Conservation (phyloP, 805 yeast species). For the Kodamaea jinghongensis region DNA sequence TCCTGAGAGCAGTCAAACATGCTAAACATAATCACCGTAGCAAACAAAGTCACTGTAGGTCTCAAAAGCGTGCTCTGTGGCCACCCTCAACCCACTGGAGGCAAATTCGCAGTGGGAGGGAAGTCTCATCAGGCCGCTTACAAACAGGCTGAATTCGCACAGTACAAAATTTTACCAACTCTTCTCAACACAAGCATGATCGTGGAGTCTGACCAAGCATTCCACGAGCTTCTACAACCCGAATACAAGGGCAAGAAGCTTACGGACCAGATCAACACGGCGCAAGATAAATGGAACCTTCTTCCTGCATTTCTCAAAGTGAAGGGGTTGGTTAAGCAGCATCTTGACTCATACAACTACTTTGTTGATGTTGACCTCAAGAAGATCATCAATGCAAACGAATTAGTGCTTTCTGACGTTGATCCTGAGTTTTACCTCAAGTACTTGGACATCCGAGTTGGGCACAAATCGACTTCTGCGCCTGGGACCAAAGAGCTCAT, state of each 20-base stretch:
- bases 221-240: slow-evolving; percentile 75
- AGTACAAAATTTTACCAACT: too few relatives aligned
- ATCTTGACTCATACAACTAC: slow-evolving; percentile 95
- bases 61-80: too few relatives aligned
- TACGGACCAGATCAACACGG: slow-evolving; percentile 85
- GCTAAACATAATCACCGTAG: too few relatives aligned
- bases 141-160: too few relatives aligned
- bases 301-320: slow-evolving; percentile 94
- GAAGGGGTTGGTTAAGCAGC: slow-evolving; percentile 95
- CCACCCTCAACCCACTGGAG: too few relatives aligned
- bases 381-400: slow-evolving; percentile 90
- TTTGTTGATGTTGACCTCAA: slow-evolving; percentile 91
- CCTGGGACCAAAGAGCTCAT: slow-evolving; percentile 55
- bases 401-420: slow-evolving; percentile 84
- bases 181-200: background rate
- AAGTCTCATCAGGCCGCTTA: too few relatives aligned
- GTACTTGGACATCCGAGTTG: slow-evolving; percentile 90
- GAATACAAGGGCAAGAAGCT: slow-evolving; percentile 81
- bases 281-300: slow-evolving; percentile 95
- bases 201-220: slow-evolving; percentile 20
- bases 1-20: too few relatives aligned
- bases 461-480: slow-evolving; percentile 62
- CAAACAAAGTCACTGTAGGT: too few relatives aligned
- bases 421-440: slow-evolving; percentile 96
- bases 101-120: too few relatives aligned